These are phyloP conservation scores for Hanseniaspora singularis DNA, from an alignment of 805 yeast species.

Conservation along the genomic window DNA sequence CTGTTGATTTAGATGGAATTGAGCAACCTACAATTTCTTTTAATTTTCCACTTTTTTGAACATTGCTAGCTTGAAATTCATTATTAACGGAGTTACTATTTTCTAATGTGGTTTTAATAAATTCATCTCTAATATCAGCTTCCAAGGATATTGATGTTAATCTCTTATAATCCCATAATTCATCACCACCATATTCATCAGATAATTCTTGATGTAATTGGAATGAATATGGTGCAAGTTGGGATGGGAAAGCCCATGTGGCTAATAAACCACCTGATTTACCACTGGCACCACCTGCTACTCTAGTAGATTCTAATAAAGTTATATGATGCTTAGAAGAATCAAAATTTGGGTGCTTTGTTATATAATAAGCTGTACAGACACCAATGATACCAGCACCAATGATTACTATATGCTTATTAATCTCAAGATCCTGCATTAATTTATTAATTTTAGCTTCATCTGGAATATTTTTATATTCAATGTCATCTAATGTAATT, in stretches of 20 bases:
- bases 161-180: slow-evolving; percentile 86
- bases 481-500: slow-evolving; percentile 15
- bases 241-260: slow-evolving; percentile 94
- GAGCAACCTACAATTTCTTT: slow-evolving; percentile 12
- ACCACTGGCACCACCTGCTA: slow-evolving; percentile 96
- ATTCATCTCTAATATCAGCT: slow-evolving; percentile 48
- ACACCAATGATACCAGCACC: slow-evolving; percentile 97
- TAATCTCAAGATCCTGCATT: slow-evolving; percentile 32
- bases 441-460: slow-evolving; percentile 8
- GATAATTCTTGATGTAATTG: slow-evolving; percentile 73
- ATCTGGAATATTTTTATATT: slow-evolving; percentile 13
- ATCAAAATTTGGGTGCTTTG: slow-evolving; percentile 70
- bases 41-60: slow-evolving; percentile 11
- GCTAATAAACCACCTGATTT: slow-evolving; percentile 95
- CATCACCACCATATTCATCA: slow-evolving; percentile 65
- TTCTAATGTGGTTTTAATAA: slow-evolving; percentile 21
- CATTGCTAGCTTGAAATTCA: slow-evolving; percentile 8
- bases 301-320: slow-evolving; percentile 74
- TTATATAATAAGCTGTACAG: slow-evolving; percentile 80
- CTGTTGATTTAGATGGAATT: slow-evolving; percentile 7
- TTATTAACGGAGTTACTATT: too few relatives aligned
- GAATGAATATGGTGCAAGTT: slow-evolving; percentile 79
- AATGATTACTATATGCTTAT: slow-evolving; percentile 68
- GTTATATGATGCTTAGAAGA: slow-evolving; percentile 67
- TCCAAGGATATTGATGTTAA: slow-evolving; percentile 77